Conservation (phyloP, 768 basidiomycete species). For the Pleurotus giganteus region DNA sequence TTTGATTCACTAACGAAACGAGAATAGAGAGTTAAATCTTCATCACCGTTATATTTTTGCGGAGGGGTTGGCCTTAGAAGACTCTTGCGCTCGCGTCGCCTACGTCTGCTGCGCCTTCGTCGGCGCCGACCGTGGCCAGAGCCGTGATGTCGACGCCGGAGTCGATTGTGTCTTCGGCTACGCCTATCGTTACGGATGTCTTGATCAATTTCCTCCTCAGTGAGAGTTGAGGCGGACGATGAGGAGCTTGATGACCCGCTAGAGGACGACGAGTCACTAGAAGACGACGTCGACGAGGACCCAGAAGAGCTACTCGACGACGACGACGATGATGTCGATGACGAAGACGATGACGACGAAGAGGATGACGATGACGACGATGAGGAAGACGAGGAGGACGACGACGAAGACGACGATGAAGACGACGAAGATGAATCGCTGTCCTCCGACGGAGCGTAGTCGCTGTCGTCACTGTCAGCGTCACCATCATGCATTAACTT, state of each 20-base stretch:
- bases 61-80: conserved; percentile 24
- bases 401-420: background rate
- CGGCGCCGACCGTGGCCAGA: background rate
- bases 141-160: background rate
- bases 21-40: conserved; percentile 19
- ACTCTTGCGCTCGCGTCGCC: background rate
- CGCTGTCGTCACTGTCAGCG: background rate
- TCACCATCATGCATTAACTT: background rate
- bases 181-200: background rate
- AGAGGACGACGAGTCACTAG: background rate
- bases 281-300: too few relatives aligned
- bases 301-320: background rate
- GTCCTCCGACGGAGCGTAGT: background rate
- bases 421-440: background rate
- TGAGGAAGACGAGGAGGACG: background rate
- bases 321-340: background rate
- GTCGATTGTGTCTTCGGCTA: background rate
- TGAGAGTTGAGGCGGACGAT: background rate
- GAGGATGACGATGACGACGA: background rate
- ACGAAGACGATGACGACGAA: background rate
- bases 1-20: conserved; percentile 24
- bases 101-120: background rate
- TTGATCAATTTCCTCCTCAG: background rate
- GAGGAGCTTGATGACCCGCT: background rate
- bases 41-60: conserved; percentile 22